These are phyloP conservation scores for Cystobasidium ongulense DNA, from an alignment of 768 basidiomycete genomes.

Conservation along the genomic window DNA sequence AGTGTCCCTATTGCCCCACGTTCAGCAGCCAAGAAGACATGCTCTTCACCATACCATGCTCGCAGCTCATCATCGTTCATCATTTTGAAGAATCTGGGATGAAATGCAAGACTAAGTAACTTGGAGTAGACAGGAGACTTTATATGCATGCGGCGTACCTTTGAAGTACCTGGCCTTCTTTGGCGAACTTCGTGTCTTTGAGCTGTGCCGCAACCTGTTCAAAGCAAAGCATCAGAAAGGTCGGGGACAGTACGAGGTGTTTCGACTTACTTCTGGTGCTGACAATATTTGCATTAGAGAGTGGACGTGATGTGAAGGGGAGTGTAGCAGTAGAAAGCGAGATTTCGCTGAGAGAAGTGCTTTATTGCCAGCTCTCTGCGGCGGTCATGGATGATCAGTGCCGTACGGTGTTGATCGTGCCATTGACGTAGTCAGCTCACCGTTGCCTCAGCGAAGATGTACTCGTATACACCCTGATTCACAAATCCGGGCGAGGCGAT, in stretches of 20 bases:
- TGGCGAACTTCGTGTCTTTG: slow-evolving; percentile 92
- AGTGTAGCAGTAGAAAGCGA: slow-evolving; percentile 82
- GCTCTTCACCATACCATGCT: slow-evolving; percentile 88
- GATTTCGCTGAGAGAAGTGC: slow-evolving; percentile 64
- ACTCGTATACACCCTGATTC: slow-evolving; percentile 74
- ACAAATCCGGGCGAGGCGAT: slow-evolving; percentile 97
- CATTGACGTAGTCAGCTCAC: slow-evolving; percentile 29
- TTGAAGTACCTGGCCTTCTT: slow-evolving; percentile 83
- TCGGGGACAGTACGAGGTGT: not conserved
- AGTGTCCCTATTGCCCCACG: slow-evolving; percentile 88
- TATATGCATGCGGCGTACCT: slow-evolving; percentile 51
- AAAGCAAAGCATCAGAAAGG: not conserved
- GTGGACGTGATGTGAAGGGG: slow-evolving; percentile 89
- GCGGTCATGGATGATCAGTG: not conserved
- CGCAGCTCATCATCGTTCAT: slow-evolving; percentile 85
- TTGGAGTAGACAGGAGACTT: not conserved
- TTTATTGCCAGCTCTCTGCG: slow-evolving; percentile 65
- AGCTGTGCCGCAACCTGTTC: slow-evolving; percentile 62
- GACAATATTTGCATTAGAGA: slow-evolving; percentile 87
- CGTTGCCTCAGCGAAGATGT: slow-evolving; percentile 71
- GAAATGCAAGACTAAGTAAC: not conserved
- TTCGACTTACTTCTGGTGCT: slow-evolving; percentile 69
- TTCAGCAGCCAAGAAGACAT: slow-evolving; percentile 82
- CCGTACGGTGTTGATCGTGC: not conserved
- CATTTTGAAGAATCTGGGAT: slow-evolving; percentile 89